phyloP scores from a whole-genome alignment of 768 basidiomycete species.

The Auricularia cornea region DNA sequence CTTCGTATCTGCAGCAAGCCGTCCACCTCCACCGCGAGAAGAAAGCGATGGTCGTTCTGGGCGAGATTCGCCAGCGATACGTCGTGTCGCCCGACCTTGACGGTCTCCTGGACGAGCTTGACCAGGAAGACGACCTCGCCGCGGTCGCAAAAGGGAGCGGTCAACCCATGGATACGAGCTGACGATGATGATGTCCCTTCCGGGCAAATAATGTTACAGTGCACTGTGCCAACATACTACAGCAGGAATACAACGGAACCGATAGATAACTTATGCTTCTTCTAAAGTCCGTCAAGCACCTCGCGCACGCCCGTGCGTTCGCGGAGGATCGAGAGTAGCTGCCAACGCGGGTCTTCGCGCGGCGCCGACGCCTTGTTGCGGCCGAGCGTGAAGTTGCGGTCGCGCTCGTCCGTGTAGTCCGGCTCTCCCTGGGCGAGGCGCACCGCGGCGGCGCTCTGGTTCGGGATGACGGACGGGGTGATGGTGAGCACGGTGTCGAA shows the following conservation, averaged over 20 bases:
- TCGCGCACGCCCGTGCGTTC: slow-evolving; percentile 42
- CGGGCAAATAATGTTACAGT: neutral
- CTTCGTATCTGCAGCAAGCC: slow-evolving; percentile 84
- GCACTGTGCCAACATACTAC: neutral
- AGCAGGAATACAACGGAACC: neutral
- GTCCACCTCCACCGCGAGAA: slow-evolving; percentile 56
- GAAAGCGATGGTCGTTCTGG: slow-evolving; percentile 61
- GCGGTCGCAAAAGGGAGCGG: neutral
- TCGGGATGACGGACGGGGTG: slow-evolving; percentile 69
- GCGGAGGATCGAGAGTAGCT: slow-evolving; percentile 63
- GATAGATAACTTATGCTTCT: too few relatives aligned
- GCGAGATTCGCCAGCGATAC: slow-evolving; percentile 82
- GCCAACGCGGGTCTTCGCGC: slow-evolving; percentile 46
- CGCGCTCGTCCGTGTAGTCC: neutral
- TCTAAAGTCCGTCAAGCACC: neutral
- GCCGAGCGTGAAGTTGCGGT: neutral
- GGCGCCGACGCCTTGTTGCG: neutral
- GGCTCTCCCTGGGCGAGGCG: slow-evolving; percentile 49
- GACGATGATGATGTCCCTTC: neutral
- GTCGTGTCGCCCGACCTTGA: slow-evolving; percentile 80
- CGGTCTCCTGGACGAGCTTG: slow-evolving; percentile 57
- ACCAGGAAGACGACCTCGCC: slow-evolving; percentile 13
- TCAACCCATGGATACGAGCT: neutral
- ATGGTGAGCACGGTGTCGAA: slow-evolving; percentile 74
- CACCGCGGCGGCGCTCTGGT: slow-evolving; percentile 69